Conservation (phyloP, 495 filamentous ascomycete genomes). For the Platismatia glauca region DNA sequence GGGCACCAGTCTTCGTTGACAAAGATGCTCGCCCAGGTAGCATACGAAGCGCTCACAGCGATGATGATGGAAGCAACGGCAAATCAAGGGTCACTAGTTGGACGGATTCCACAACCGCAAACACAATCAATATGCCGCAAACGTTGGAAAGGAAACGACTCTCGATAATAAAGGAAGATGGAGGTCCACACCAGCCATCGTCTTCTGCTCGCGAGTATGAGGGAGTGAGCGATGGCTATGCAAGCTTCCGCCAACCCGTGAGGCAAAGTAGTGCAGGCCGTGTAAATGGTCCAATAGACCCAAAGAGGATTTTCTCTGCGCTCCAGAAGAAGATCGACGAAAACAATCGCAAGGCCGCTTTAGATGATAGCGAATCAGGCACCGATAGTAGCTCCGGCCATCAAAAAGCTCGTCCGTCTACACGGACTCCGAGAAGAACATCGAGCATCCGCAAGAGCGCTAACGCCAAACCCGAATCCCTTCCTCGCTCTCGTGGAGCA, state of each 20-base stretch:
- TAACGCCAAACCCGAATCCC: not conserved
- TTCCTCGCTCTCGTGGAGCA: not conserved
- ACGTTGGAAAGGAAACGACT: conserved; percentile 46
- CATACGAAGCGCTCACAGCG: conserved; percentile 43
- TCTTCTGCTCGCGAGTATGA: conserved; percentile 12
- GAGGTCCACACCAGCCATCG: conserved; percentile 36
- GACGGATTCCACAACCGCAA: conserved; percentile 53
- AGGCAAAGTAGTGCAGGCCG: conserved; percentile 17
- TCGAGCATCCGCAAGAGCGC: conserved; percentile 4
- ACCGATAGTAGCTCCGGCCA: conserved; percentile 30
- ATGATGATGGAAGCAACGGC: conserved; percentile 41
- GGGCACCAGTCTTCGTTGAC: conserved; percentile 32
- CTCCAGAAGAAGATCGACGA: conserved; percentile 56
- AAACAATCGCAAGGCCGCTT: conserved; percentile 24
- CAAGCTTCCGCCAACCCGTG: conserved; percentile 17
- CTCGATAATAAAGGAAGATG: conserved; percentile 59
- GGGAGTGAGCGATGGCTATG: conserved; percentile 4
- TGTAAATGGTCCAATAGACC: conserved; percentile 17
- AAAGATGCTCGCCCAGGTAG: conserved; percentile 41
- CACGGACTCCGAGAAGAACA: conserved; percentile 23
- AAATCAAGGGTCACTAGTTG: conserved; percentile 69
- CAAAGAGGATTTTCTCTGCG: conserved; percentile 61
- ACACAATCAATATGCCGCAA: conserved; percentile 36
- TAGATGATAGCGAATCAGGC: conserved; percentile 29
- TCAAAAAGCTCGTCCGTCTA: conserved; percentile 30